phyloP scores from a whole-genome alignment of 176 grass and related monocot genomes.

The Elymus sibiricus region DNA sequence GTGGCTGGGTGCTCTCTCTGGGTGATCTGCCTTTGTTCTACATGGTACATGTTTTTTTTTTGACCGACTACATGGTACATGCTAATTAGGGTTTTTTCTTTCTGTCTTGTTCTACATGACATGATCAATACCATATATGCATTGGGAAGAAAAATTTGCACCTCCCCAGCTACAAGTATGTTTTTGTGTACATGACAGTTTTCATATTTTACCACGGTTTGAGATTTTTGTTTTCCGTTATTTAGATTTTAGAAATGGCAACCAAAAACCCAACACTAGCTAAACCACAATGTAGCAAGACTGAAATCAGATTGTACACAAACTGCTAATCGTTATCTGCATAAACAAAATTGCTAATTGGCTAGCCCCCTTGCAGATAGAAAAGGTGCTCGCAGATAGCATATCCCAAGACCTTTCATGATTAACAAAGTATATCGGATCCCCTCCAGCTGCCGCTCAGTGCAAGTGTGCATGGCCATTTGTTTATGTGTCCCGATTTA shows the following conservation, averaged over 20 bases:
- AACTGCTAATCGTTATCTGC: neutral
- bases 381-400: neutral
- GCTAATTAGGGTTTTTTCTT: too few relatives aligned
- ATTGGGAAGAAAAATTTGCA: too few relatives aligned
- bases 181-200: too few relatives aligned
- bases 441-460: neutral
- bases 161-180: too few relatives aligned
- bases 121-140: too few relatives aligned
- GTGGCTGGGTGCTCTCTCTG: neutral
- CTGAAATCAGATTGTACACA: neutral
- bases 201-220: too few relatives aligned
- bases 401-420: neutral
- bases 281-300: neutral
- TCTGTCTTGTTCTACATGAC: too few relatives aligned
- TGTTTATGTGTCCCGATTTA: neutral
- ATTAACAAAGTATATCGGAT: slow-evolving; percentile 19
- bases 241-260: too few relatives aligned
- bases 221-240: too few relatives aligned
- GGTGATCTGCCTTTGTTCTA: neutral
- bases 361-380: neutral
- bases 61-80: too few relatives aligned
- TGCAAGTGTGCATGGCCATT: slow-evolving; percentile 10
- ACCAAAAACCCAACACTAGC: too few relatives aligned
- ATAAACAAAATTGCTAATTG: neutral
- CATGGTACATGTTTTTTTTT: too few relatives aligned